Evolutionary conservation across 164 flowering plant species (phyloP).

Genomic region (Vitis rupestris): DNA sequence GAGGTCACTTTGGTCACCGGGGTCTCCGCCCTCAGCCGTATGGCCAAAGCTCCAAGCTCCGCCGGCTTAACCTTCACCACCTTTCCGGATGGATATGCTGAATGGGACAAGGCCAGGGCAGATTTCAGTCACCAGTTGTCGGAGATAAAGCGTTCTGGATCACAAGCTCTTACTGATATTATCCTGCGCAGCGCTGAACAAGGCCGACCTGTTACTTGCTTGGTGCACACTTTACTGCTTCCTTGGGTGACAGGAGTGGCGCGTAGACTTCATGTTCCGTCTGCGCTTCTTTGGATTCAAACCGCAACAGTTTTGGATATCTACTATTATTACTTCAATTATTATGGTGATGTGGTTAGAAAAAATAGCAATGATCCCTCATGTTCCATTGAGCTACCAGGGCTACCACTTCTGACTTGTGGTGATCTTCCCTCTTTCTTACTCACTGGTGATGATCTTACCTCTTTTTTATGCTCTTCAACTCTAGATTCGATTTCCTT

Average conservation of each 20-base stretch:
- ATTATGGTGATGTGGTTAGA: slow-evolving; percentile 14
- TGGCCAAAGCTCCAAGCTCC: slow-evolving; percentile 13
- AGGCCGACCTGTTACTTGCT: slow-evolving; percentile 32
- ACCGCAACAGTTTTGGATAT: slow-evolving; percentile 31
- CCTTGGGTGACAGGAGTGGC: slow-evolving; percentile 53
- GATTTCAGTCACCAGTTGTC: slow-evolving; percentile 12
- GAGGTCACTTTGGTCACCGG: slow-evolving; percentile 44
- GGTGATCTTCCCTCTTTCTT: slow-evolving; percentile 41
- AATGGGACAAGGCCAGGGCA: slow-evolving; percentile 19
- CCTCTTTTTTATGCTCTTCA: too few species aligned
- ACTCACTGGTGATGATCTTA: too few species aligned
- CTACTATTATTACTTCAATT: slow-evolving; percentile 40
- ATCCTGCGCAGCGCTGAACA: slow-evolving; percentile 7
- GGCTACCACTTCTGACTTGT: slow-evolving; percentile 22
- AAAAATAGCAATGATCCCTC: slow-evolving; percentile 11
- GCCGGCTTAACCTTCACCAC: slow-evolving; percentile 28
- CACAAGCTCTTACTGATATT: slow-evolving; percentile 21
- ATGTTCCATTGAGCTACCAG: slow-evolving; percentile 23
- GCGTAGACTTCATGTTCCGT: slow-evolving; percentile 23
- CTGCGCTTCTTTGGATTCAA: slow-evolving; percentile 42
- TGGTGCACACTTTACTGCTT: slow-evolving; percentile 38
- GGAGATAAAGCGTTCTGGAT: slow-evolving; percentile 25
- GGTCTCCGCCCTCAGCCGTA: slow-evolving; percentile 26
- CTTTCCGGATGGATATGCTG: slow-evolving; percentile 57
- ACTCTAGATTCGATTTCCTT: too few species aligned